A percentile compares a stretch with the other conserved stretches of the same genome.
Conservation (phyloP, 1,139 yeast species). For the Suhomyces atakaporum region DNA sequence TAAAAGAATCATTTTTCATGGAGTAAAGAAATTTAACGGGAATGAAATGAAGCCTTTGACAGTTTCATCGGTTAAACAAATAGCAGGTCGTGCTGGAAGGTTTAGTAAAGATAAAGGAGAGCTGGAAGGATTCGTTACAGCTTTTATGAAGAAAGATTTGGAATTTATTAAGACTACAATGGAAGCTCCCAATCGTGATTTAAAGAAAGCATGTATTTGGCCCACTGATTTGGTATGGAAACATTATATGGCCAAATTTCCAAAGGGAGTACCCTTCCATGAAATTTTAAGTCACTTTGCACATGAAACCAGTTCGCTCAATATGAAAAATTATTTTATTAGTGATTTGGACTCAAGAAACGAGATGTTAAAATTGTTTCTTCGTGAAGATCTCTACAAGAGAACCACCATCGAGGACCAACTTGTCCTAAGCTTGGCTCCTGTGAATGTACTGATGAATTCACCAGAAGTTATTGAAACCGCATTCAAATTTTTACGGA, state of each 20-base stretch:
- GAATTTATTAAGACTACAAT: constrained; percentile 46
- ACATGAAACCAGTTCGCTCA: constrained; percentile 28
- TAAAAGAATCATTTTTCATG: constrained; percentile 73
- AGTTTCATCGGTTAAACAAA: constrained; percentile 77
- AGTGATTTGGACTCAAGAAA: constrained; percentile 49
- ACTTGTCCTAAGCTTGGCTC: constrained; percentile 59
- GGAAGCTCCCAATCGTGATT: constrained; percentile 44
- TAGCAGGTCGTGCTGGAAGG: constrained; percentile 97
- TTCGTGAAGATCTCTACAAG: constrained; percentile 29
- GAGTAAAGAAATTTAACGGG: constrained; percentile 74
- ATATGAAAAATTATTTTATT: constrained; percentile 35
- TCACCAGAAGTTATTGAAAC: constrained; percentile 30
- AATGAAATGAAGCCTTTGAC: constrained; percentile 47
- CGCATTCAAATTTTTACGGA: constrained; percentile 36
- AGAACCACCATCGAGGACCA: constrained; percentile 51
- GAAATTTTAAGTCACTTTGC: constrained; percentile 52
- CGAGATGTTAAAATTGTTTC: constrained; percentile 48
- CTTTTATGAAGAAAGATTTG: constrained; percentile 49
- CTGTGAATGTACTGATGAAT: constrained; percentile 39
- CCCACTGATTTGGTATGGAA: constrained; percentile 69
- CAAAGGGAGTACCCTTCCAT: constrained; percentile 45
- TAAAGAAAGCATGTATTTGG: constrained; percentile 64
- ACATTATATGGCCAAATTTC: constrained; percentile 56
- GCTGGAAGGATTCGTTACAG: constrained; percentile 63
- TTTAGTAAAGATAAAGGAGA: constrained; percentile 43